Base-by-base conservation (phyloP, 352 stramenopile genomes). In the Salisapilia sapeloensis region DNA sequence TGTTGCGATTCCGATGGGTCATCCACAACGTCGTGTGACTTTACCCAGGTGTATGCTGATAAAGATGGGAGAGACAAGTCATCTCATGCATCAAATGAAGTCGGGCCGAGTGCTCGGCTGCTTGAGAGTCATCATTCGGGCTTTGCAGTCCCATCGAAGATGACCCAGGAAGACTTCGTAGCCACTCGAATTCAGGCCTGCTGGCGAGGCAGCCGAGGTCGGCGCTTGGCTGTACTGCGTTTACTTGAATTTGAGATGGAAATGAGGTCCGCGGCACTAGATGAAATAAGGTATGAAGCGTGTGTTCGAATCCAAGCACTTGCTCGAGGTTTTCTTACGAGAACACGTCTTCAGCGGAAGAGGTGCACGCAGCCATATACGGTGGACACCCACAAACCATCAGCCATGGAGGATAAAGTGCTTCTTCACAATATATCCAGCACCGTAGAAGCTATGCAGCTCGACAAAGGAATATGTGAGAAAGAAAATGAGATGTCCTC, bases 291-390 rank as follows among this genome's bases (percentile, higher is more conserved):
- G 16, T 22, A 42, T 20, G 47, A 56, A 28, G 42, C 42, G 2
- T 46, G 35, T 23, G 40, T 51, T 4, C 43, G 39, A 7, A 78
- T 78, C 29, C 62, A 78, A 27, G 48, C 50, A 1, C 44, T 44
- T 33, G 32, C 54, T 9, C 50, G 60, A 25, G 59, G 56, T 10
- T 49, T 60, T 6, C 29, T 72, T 2, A 40, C 29, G n/a, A 26
- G 47, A 0, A 22, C 25, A 4, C 36, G 41, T 16, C 21, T 39
- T 24, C 42, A 40, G 23, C 31, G 20, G 6, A 29, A 30, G 17
- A 7, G 24, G 13, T 9, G 2, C 4, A 29, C 53, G 24, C 44
- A 40, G 9, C 35, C n/a, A n/a, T n/a, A n/a, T n/a, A n/a, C n/a
- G n/a, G 38, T 2, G 26, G 30, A 24, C 18, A 38, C 31, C 29